phyloP scores from a whole-genome alignment of 2,329 filamentous ascomycete species.

The Gnomoniopsis smithogilvyi region DNA sequence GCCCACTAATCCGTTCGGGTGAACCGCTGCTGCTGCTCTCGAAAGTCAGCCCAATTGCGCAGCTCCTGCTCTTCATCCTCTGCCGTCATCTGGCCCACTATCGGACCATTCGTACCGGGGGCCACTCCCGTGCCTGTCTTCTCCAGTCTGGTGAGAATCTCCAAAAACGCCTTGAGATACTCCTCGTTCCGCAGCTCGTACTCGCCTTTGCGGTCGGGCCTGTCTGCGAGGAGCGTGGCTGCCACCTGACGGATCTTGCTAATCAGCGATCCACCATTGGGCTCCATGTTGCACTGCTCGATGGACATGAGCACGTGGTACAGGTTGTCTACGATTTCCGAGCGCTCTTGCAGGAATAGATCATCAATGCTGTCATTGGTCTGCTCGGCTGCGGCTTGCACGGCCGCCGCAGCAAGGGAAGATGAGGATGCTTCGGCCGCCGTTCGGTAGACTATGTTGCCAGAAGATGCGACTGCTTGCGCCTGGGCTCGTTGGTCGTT shows the following conservation, averaged over 20 bases:
- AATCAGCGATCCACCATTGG: slow-evolving; percentile 63
- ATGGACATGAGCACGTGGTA: slow-evolving; percentile 73
- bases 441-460: slow-evolving; percentile 32
- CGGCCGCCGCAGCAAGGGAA: slow-evolving; percentile 32
- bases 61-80: slow-evolving; percentile 75
- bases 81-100: slow-evolving; percentile 38
- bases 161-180: slow-evolving; percentile 68
- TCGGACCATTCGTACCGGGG: slow-evolving; percentile 21
- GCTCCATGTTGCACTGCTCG: slow-evolving; percentile 80
- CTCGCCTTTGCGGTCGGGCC: slow-evolving; percentile 48
- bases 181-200: slow-evolving; percentile 61
- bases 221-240: slow-evolving; percentile 68
- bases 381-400: slow-evolving; percentile 40
- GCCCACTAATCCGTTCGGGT: not conserved
- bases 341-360: slow-evolving; percentile 71
- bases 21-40: slow-evolving; percentile 68
- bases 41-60: slow-evolving; percentile 72
- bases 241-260: slow-evolving; percentile 84
- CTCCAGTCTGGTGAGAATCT: slow-evolving; percentile 72
- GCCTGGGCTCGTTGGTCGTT: slow-evolving; percentile 39
- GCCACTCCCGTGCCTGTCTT: slow-evolving; percentile 44
- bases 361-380: slow-evolving; percentile 62
- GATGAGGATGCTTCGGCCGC: slow-evolving; percentile 24
- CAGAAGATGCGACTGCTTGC: slow-evolving; percentile 28
- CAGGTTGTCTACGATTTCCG: slow-evolving; percentile 77